Base-by-base conservation (phyloP, 2,329 filamentous ascomycete genomes). In the Nothophoma quercina region DNA sequence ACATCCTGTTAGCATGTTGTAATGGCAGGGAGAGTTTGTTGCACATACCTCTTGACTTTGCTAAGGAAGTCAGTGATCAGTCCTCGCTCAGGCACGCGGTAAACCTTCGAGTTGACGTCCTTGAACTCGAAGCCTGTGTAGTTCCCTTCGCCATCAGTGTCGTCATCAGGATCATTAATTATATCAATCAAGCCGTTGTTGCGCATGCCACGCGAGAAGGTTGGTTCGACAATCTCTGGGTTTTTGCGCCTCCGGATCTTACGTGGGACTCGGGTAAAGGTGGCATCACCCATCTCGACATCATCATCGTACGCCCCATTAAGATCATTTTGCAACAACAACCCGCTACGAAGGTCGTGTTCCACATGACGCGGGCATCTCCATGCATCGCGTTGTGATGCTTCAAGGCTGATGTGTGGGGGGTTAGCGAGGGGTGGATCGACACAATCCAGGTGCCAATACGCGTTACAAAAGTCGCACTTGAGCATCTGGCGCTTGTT, bases 401-500 rank as follows among this genome's bases (percentile, higher is more conserved):
- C 79, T 42, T 82, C 70, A 38, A 68, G 62, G 55, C 64, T 67
- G 51, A 75, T 70, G 46, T 86, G 83, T 9, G 93, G 93, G 30
- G 91, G 89, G 48, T 89, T 86, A 26, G 92, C 86, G 68, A 93
- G 78, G 26, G 93, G 93, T 22, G 91, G 90, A 69, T 96, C 88
- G 13, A 96, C 79, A 75, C 95, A 99, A 74, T 98, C 93, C 43
- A 96, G 80, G 77, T 99, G 95, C 89, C 93, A 99, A 68, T 88
- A 83, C 26, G 91, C 82, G 10, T 85, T 81, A 75, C 93, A 99
- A 66, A 83, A 85, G 73, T 92, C 92, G 78, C 93, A 99, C 36
- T 89, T 86, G 62, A 97, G 88, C 64, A 98, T 92, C 61, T 88
- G 85, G 30, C 89, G 85, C 63, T 82, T 82, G 58, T 78, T 77